Evolutionary conservation across 768 basidiomycete genomes (phyloP), one percentile per base, ranked within the genome.

Genomic region (Tricholoma sp.): DNA sequence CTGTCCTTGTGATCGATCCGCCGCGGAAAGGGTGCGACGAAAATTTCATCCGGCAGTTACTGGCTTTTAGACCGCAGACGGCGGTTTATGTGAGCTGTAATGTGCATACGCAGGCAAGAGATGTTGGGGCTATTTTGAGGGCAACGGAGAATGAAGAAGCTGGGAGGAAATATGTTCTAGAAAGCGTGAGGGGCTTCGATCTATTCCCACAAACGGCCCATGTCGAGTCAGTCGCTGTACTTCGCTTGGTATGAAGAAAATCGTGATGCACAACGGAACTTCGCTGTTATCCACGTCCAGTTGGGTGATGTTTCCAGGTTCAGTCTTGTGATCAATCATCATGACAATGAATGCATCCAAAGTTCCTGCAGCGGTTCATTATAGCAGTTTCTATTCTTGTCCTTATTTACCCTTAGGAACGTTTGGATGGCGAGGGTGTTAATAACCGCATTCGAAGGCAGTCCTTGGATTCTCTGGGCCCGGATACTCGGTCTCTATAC

Each of bases 151-250:
- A 62, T 49, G 73, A 70, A 49, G 74, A 61, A 41, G 74, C 62
- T 57, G 69, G 67, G 63, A 74, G 70, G 64, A 76, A 73, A 64
- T 99, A 97, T 72, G 77, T 81, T 59, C 63, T 99, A 65, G 90
- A 94, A 73, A 91, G 85, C 63, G 63, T 97, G 64, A 72, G 89
- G 59, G 95, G 94, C 34, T 92, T 97, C 62, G 96, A 98, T 75
- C 67, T 99, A 55, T 99, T 98, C 75, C 93, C 96, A 7, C 94
- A 98, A 77, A 96, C 94, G 22, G 89, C 91, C 11, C 95, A 98
- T 76, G 92, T 96, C 8, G 94, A 98, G 73, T 83, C 82, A 55
- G 84, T 92, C 11, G 86, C 87, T 5, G 79, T 91, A 27, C 72
- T 91, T 63, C 76, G 83, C 60, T 71, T 86, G 45, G 73, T 61